Base-by-base conservation (phyloP, 2,329 filamentous ascomycete species). In the Penicillium fuscoglaucum region DNA sequence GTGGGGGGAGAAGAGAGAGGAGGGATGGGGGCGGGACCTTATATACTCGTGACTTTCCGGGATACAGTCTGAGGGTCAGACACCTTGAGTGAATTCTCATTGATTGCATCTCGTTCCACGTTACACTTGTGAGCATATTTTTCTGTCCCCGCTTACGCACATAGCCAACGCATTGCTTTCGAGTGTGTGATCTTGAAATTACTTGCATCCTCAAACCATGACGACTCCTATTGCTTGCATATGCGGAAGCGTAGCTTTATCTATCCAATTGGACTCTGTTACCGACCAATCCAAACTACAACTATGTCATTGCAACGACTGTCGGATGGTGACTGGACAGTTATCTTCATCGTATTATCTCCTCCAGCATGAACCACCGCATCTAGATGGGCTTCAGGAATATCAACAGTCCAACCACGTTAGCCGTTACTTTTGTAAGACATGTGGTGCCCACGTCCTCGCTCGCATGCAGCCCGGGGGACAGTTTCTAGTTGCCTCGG, bases 281-380 rank as follows among this genome's bases (percentile, higher is more conserved):
- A 56, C 46, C 47, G 62, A 69, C 43, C 63, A 60, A 29, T 60
- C 60, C 21, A 55, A 59, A 15, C 65, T 73, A n/a, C 62, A 72
- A 50, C 61, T 85, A 61, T 85, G 83, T 68, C 80, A 84, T 65
- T 85, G 83, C 73, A 69, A 70, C 58, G 74, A 70, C 28, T 86
- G 82, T 68, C 78, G 82, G 17, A 74, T 74, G 46, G 73, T 76
- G 31, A 80, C 79, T 19, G 83, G 83, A 21, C 71, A 79, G 12
- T 71, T 83, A 9, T 79, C 72, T 55, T 72, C 74, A 24, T 78
- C 78, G n/a, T 78, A 79, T 56, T 72, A 79, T 26, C 63, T 68
- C 12, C 66, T 84, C 21, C 74, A 76, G 10, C 53, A 68, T 24
- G 65, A 66, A 28, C 74, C 76, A 29, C 47, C 70, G 1, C 63